phyloP scores from a whole-genome alignment of 805 yeast genomes.

The Metschnikowia cerradonensis region DNA sequence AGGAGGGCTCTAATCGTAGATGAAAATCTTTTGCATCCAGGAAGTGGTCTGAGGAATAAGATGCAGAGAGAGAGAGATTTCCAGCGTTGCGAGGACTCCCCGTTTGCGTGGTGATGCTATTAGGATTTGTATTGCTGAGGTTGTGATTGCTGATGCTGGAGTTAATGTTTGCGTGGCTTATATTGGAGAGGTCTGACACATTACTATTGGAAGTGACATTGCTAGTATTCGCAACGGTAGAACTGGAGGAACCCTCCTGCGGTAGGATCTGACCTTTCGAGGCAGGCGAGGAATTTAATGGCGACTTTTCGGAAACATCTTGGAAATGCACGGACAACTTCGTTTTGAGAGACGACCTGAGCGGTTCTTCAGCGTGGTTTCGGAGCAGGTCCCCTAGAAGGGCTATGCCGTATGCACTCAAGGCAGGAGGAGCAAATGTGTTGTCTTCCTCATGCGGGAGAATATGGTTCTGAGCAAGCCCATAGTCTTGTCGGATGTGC shows the following conservation, averaged over 20 bases:
- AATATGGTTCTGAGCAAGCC: not conserved
- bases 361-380: conserved; percentile 12
- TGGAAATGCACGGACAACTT: conserved; percentile 34
- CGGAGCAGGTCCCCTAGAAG: conserved; percentile 33
- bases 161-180: conserved; percentile 4
- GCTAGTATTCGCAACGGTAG: conserved; percentile 1
- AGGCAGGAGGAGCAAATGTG: conserved; percentile 55
- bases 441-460: conserved; percentile 40
- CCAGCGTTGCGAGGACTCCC: conserved; percentile 1
- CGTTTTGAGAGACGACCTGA: conserved; percentile 20
- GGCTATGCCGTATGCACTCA: conserved; percentile 56
- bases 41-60: not conserved
- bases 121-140: not conserved
- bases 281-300: conserved; percentile 1
- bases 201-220: not conserved
- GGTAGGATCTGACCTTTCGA: conserved; percentile 1
- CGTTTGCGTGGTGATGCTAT: not conserved
- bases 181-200: not conserved
- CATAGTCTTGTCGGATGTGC: not conserved
- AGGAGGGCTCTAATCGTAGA: not conserved
- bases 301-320: not conserved
- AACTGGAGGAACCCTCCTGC: not conserved
- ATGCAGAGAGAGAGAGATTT: not conserved
- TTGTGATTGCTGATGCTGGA: conserved; percentile 4
- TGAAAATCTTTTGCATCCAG: not conserved